phyloP scores from a whole-genome alignment of 306 rosid species.

The Prosopis cineraria region DNA sequence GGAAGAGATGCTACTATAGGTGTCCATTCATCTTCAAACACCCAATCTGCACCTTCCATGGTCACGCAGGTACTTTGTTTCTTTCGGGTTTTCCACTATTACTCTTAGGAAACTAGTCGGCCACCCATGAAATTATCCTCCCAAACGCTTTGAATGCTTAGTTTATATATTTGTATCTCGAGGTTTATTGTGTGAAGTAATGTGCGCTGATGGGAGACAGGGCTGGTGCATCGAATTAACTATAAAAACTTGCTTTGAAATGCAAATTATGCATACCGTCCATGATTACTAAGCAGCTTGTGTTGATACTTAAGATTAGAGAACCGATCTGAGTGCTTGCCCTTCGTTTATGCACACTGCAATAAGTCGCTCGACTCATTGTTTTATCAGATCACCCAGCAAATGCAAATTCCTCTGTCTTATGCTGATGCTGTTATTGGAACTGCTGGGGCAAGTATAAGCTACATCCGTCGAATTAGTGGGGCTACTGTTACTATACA shows the following conservation, averaged over 20 bases:
- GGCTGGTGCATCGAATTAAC: not conserved
- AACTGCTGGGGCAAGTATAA: conserved; percentile 89
- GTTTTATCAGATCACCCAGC: conserved; percentile 79
- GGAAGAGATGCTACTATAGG: conserved; percentile 85
- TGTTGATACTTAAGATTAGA: conserved; percentile 4
- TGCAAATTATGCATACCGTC: conserved; percentile 16
- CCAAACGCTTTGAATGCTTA: not conserved
- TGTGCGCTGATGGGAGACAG: not conserved
- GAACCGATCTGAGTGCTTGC: conserved; percentile 4
- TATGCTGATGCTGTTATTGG: conserved; percentile 98
- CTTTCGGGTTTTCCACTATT: conserved; percentile 18
- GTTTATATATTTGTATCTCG: not conserved
- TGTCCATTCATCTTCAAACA: conserved; percentile 65
- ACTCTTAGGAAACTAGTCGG: conserved; percentile 14
- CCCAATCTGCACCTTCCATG: conserved; percentile 78
- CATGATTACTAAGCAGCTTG: not conserved
- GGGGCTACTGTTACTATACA: conserved; percentile 96
- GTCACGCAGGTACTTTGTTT: conserved; percentile 75
- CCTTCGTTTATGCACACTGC: conserved; percentile 3
- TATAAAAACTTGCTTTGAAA: conserved; percentile 8
- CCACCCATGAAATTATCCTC: not conserved
- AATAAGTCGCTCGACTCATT: conserved; percentile 28
- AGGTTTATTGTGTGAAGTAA: not conserved
- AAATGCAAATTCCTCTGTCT: conserved; percentile 93
- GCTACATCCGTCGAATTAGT: conserved; percentile 95